Percentiles rank a stretch among this genome's conserved stretches.
phyloP scores from a whole-genome alignment of 2,329 filamentous ascomycete genomes.

The Aspergillus sclerotialis region DNA sequence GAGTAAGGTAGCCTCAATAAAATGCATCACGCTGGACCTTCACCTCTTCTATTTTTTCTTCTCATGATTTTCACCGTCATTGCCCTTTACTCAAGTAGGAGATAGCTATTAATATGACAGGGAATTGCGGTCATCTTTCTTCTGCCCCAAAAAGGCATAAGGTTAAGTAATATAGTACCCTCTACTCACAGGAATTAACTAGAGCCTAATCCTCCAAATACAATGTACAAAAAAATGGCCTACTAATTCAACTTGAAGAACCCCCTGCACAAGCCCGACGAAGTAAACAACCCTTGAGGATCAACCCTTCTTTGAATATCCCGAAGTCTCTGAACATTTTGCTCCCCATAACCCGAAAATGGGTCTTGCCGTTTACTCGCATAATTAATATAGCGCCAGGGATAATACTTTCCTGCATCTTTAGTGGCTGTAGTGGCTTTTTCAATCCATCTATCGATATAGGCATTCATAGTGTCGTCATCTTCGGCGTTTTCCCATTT shows the following conservation, averaged over 20 bases:
- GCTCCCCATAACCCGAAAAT: conserved; percentile 31
- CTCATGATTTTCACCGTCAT: too few species aligned
- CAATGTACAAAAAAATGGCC: too few species aligned
- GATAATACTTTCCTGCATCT: conserved; percentile 11
- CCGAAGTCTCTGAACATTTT: conserved; percentile 24
- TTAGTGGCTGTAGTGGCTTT: conserved; percentile 2
- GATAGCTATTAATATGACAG: too few species aligned
- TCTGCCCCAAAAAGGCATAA: too few species aligned
- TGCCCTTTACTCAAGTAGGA: too few species aligned
- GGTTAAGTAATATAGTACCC: too few species aligned
- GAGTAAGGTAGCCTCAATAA: too few species aligned
- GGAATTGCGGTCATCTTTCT: too few species aligned
- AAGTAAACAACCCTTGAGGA: conserved; percentile 28
- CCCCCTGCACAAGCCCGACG: conserved; percentile 6
- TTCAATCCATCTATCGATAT: conserved; percentile 4
- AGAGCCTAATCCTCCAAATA: too few species aligned
- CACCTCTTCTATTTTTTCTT: too few species aligned
- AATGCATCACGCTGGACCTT: too few species aligned
- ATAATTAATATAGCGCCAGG: conserved; percentile 39
- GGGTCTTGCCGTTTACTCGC: conserved; percentile 24
- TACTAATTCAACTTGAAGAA: conserved; percentile 10
- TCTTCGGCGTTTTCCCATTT: conserved; percentile 5
- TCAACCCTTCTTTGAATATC: conserved; percentile 31
- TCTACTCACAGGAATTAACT: too few species aligned
- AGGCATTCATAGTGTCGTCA: conserved; percentile 5